Conservation (phyloP, 192 early-diverging fungal species). For the Dissophora globulifera region DNA sequence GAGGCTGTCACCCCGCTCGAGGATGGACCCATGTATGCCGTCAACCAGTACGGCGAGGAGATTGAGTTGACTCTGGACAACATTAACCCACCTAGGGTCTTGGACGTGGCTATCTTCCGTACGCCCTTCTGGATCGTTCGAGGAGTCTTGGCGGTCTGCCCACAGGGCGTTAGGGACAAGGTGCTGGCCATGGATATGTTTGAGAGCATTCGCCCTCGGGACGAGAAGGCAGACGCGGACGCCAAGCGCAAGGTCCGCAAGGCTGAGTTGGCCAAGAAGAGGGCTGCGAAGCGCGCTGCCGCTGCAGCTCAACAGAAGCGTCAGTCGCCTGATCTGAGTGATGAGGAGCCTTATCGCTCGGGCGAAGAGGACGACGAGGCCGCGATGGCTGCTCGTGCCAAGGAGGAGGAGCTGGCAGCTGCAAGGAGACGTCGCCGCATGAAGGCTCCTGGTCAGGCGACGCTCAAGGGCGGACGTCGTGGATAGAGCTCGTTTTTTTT, state of each 20-base stretch:
- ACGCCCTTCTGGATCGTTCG: slow-evolving; percentile 44
- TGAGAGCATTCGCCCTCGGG: slow-evolving; percentile 40
- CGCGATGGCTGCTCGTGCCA: slow-evolving; percentile 30
- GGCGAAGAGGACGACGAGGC: slow-evolving; percentile 29
- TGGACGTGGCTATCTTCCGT: slow-evolving; percentile 30
- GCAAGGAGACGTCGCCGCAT: slow-evolving; percentile 51
- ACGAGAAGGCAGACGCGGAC: slow-evolving; percentile 34
- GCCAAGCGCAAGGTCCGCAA: slow-evolving; percentile 33
- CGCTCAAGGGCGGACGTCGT: slow-evolving; percentile 46
- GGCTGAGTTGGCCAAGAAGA: slow-evolving; percentile 44
- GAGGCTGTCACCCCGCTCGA: slow-evolving; percentile 49
- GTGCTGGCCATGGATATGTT: slow-evolving; percentile 27
- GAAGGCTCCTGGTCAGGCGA: slow-evolving; percentile 51
- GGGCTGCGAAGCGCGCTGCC: slow-evolving; percentile 39
- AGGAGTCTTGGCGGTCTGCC: slow-evolving; percentile 11
- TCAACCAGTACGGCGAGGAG: slow-evolving; percentile 54
- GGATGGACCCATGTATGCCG: slow-evolving; percentile 48
- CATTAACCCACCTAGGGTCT: slow-evolving; percentile 34
- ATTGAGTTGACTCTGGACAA: slow-evolving; percentile 47
- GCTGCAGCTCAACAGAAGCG: slow-evolving; percentile 38
- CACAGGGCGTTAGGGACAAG: slow-evolving; percentile 22
- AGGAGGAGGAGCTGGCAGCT: slow-evolving; percentile 50
- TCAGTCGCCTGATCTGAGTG: slow-evolving; percentile 31
- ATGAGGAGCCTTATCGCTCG: slow-evolving; percentile 25
- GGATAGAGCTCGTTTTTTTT: slow-evolving; percentile 10